These are phyloP conservation scores for Penicillium vulpinum DNA, from an alignment of 2,329 filamentous ascomycete genomes.

Conservation along the genomic window DNA sequence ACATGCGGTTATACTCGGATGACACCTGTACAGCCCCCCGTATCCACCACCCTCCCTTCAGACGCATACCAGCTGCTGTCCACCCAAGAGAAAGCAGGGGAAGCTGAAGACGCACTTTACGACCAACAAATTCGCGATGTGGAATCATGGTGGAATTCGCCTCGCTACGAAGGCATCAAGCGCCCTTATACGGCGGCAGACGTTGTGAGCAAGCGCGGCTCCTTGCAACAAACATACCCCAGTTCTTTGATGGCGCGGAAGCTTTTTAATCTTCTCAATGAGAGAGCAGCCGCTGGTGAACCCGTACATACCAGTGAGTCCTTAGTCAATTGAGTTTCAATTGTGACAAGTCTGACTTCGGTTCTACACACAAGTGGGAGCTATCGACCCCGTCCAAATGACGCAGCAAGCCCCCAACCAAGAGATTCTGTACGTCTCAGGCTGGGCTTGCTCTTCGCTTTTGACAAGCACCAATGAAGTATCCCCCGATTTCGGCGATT, in stretches of 20 bases:
- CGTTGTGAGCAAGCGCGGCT: conserved; percentile 89
- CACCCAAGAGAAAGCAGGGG: conserved; percentile 72
- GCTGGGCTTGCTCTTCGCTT: conserved; percentile 95
- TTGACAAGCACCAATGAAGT: conserved; percentile 96
- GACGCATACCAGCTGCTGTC: conserved; percentile 85
- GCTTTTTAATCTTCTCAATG: conserved; percentile 83
- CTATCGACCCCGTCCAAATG: conserved; percentile 99
- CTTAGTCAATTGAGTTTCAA: background rate
- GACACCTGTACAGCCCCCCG: conserved; percentile 60
- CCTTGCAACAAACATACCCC: conserved; percentile 81
- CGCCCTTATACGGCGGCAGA: conserved; percentile 87
- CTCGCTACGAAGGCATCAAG: conserved; percentile 85
- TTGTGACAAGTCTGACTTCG: conserved; percentile 12
- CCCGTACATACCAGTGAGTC: conserved; percentile 84
- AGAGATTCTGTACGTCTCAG: conserved; percentile 92
- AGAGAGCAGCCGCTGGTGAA: conserved; percentile 73
- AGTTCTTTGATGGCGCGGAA: conserved; percentile 95
- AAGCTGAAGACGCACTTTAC: conserved; percentile 81
- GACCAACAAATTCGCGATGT: conserved; percentile 82
- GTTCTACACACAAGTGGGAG: conserved; percentile 71
- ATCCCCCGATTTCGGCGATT: conserved; percentile 95
- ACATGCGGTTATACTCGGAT: conserved; percentile 50
- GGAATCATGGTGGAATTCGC: conserved; percentile 84
- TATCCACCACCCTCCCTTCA: conserved; percentile 62
- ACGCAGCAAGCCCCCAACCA: conserved; percentile 96